Evolutionary conservation across 208 protist genomes (phyloP).

Genomic region (Leptomonas seymouri): DNA sequence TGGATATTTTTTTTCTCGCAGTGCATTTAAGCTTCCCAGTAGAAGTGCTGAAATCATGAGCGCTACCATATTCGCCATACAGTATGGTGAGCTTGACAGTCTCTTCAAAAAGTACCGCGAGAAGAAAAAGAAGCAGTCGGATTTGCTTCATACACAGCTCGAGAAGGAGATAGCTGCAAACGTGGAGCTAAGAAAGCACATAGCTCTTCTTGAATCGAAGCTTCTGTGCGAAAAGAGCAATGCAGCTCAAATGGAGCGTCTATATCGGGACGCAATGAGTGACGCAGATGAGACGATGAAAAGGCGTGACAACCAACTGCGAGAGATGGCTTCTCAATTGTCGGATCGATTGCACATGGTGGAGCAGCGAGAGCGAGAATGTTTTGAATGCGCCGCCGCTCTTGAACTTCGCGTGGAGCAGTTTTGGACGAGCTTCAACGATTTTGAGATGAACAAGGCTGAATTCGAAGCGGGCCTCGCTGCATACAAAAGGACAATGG

Average conservation of each 20-base stretch:
- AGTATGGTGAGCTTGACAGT: conserved; percentile 24
- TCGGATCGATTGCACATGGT: conserved; percentile 8
- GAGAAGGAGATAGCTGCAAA: conserved; percentile 23
- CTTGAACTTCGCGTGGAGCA: conserved; percentile 14
- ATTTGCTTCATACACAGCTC: conserved; percentile 9
- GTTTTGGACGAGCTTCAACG: conserved; percentile 7
- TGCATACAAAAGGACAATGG: conserved; percentile 5
- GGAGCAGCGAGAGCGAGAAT: conserved; percentile 15
- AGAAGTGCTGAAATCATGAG: conserved; percentile 18
- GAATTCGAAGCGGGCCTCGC: conserved; percentile 13
- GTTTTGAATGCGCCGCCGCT: not conserved
- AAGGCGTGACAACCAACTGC: not conserved
- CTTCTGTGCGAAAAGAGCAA: conserved; percentile 1
- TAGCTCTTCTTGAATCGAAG: conserved; percentile 19
- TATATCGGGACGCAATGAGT: not conserved
- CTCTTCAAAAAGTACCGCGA: conserved; percentile 23
- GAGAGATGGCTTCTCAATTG: not conserved
- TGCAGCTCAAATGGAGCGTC: not conserved
- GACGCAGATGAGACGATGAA: not conserved
- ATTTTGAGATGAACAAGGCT: conserved; percentile 6
- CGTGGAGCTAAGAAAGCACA: conserved; percentile 23
- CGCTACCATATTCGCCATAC: not conserved
- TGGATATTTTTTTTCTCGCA: too few relatives aligned
- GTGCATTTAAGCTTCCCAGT: not conserved
- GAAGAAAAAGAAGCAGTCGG: conserved; percentile 12